These are phyloP conservation scores for Scleroderma bovista DNA, from an alignment of 768 basidiomycete genomes.

Conservation along the genomic window DNA sequence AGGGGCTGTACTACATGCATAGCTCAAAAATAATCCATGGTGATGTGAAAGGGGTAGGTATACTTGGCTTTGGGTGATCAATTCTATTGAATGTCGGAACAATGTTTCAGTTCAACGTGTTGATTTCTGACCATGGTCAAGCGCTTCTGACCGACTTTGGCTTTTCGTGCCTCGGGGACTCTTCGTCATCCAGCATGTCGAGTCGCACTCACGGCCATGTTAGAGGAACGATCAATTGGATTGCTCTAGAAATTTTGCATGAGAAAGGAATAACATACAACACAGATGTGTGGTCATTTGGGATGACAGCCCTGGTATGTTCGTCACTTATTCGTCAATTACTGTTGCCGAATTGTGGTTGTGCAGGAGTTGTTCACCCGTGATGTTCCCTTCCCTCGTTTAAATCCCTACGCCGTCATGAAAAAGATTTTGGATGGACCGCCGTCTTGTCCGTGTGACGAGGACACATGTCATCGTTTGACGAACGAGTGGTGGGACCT, in stretches of 20 bases:
- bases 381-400: not conserved
- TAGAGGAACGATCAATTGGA: not conserved
- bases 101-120: not conserved
- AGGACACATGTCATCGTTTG: not conserved
- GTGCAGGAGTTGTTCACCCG: not conserved
- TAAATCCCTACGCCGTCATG: not conserved
- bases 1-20: not conserved
- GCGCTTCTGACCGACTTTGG: not conserved
- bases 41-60: not conserved
- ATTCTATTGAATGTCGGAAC: not conserved
- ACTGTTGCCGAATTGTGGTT: not conserved
- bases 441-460: not conserved
- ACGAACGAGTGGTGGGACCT: not conserved
- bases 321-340: not conserved
- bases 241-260: not conserved
- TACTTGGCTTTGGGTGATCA: not conserved
- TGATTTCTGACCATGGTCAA: not conserved
- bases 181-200: not conserved
- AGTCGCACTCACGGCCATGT: not conserved
- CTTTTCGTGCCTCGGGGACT: not conserved
- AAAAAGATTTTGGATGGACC: not conserved
- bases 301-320: not conserved
- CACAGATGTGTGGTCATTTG: not conserved
- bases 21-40: not conserved
- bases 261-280: not conserved